phyloP scores from a whole-genome alignment of 192 early-diverging fungal genomes.

The Coemansia sp. region DNA sequence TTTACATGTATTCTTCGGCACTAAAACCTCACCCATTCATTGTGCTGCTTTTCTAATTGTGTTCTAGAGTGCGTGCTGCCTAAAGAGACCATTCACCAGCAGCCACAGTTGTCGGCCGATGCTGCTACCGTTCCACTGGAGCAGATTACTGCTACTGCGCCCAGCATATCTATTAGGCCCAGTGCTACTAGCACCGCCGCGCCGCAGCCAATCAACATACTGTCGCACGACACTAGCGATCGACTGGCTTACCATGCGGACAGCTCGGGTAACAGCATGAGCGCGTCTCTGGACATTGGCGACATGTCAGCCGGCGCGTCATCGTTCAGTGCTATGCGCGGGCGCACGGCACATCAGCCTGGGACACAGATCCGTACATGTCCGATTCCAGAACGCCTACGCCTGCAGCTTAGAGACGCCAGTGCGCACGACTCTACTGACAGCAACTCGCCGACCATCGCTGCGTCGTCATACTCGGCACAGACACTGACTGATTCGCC shows the following conservation, averaged over 20 bases:
- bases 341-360: not conserved
- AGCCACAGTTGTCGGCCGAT: not conserved
- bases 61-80: slow-evolving; percentile 1
- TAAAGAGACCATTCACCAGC: not conserved
- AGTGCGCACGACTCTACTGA: slow-evolving; percentile 3
- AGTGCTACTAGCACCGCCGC: not conserved
- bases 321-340: slow-evolving; percentile 5
- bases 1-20: not conserved
- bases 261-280: not conserved
- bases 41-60: not conserved
- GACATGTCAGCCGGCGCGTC: not conserved
- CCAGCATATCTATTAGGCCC: not conserved
- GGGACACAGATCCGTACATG: slow-evolving; percentile 48
- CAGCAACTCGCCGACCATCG: slow-evolving; percentile 19
- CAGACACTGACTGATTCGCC: slow-evolving; percentile 26
- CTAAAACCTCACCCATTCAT: slow-evolving; percentile 2
- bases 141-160: too few relatives aligned
- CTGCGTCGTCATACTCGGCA: slow-evolving; percentile 14
- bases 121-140: not conserved
- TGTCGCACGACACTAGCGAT: slow-evolving; percentile 2
- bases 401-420: slow-evolving; percentile 26
- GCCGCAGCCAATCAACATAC: slow-evolving; percentile 20
- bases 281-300: not conserved
- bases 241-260: not conserved
- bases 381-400: slow-evolving; percentile 46